phyloP scores from a whole-genome alignment of 805 yeast species.

The Wickerhamiella domercqiae region DNA sequence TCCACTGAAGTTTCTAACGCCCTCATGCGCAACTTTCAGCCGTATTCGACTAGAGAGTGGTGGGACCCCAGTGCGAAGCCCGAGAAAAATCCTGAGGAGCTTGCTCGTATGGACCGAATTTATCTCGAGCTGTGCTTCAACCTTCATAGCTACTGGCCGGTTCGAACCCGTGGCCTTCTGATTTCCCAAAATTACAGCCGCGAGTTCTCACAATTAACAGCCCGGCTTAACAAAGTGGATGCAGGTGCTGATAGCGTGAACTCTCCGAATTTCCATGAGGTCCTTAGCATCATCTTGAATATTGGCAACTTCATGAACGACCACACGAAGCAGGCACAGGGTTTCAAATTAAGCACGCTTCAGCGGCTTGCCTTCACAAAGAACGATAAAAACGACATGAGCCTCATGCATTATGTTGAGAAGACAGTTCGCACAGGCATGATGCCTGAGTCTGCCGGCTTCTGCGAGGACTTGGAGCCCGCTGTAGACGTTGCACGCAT shows the following conservation, averaged over 20 bases:
- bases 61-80: conserved; percentile 26
- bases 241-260: conserved; percentile 52
- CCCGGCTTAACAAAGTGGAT: conserved; percentile 55
- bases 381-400: conserved; percentile 73
- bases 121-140: conserved; percentile 73
- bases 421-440: conserved; percentile 68
- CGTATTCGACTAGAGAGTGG: conserved; percentile 61
- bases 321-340: conserved; percentile 77
- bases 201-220: conserved; percentile 59
- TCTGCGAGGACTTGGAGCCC: conserved; percentile 56
- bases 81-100: conserved; percentile 56
- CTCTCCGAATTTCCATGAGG: conserved; percentile 52
- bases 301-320: conserved; percentile 97
- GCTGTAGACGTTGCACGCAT: conserved; percentile 50
- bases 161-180: conserved; percentile 72
- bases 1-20: conserved; percentile 61
- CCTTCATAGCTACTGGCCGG: conserved; percentile 77
- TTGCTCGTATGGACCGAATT: conserved; percentile 77
- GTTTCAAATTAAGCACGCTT: conserved; percentile 79
- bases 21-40: conserved; percentile 55
- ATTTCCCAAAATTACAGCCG: conserved; percentile 56
- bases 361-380: conserved; percentile 83
- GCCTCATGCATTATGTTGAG: conserved; percentile 86
- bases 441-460: conserved; percentile 53
- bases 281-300: conserved; percentile 70